These are phyloP conservation scores for Fusarium pseudonygamai DNA, from an alignment of 2,329 filamentous ascomycete genomes.

Conservation along the genomic window DNA sequence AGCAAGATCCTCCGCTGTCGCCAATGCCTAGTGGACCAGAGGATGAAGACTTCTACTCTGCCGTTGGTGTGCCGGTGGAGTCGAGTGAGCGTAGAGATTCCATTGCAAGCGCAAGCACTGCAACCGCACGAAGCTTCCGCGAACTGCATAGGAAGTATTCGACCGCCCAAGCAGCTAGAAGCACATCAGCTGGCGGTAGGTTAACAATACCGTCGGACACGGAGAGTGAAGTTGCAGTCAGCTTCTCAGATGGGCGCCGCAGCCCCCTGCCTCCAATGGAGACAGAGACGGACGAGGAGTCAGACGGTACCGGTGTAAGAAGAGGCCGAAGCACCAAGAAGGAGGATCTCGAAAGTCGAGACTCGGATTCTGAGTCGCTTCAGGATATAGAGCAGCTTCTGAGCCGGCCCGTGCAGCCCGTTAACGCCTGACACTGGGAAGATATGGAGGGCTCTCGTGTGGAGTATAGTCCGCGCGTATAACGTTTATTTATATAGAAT, in stretches of 20 bases:
- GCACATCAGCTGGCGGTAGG: conserved; percentile 51
- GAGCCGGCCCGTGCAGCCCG: conserved; percentile 45
- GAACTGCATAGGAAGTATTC: conserved; percentile 70
- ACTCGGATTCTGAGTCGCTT: conserved; percentile 44
- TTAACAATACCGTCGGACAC: conserved; percentile 63
- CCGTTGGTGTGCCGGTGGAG: conserved; percentile 57
- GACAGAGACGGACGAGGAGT: conserved; percentile 48
- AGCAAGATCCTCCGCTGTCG: conserved; percentile 51
- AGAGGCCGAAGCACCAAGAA: conserved; percentile 41
- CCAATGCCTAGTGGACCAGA: conserved; percentile 48
- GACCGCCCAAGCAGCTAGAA: conserved; percentile 59
- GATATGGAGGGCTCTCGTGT: conserved; percentile 14
- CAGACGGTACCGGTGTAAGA: conserved; percentile 18
- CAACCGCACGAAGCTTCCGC: conserved; percentile 72
- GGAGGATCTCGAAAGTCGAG: conserved; percentile 41
- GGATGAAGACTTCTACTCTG: conserved; percentile 63
- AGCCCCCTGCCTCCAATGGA: conserved; percentile 65
- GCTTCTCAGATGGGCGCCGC: conserved; percentile 67
- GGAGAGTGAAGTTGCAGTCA: conserved; percentile 68
- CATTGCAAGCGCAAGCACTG: conserved; percentile 71
- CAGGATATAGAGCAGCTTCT: conserved; percentile 44
- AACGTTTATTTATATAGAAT: conserved; percentile 37
- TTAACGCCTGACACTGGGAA: conserved; percentile 45
- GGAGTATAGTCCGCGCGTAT: conserved; percentile 40
- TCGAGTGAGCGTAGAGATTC: conserved; percentile 66